Percentiles rank a stretch among this genome's conserved stretches.
These are phyloP conservation scores for Suillus subalutaceus DNA, from an alignment of 768 basidiomycete genomes.

Conservation along the genomic window DNA sequence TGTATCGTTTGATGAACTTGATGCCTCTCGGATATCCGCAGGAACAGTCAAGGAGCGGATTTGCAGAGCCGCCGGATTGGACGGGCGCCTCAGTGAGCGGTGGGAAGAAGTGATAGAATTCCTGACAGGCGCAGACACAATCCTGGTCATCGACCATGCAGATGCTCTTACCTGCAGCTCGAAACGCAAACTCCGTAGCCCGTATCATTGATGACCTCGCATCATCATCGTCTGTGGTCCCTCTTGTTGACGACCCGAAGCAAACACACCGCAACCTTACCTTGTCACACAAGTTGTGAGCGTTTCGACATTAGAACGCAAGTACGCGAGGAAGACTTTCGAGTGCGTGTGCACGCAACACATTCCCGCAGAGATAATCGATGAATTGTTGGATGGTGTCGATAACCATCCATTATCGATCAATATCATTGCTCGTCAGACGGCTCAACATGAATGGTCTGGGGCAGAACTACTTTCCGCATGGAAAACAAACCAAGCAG, in stretches of 20 bases:
- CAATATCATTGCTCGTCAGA: conserved; percentile 6
- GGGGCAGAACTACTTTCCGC: conserved; percentile 2
- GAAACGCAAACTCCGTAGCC: neutral
- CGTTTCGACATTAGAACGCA: neutral
- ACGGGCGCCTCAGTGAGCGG: neutral
- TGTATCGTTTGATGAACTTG: conserved; percentile 5
- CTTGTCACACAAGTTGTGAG: neutral
- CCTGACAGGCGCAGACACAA: neutral
- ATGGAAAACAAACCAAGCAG: neutral
- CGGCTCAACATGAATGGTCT: conserved; percentile 7
- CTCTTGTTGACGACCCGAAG: conserved; percentile 9
- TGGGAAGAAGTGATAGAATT: neutral
- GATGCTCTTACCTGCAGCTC: neutral
- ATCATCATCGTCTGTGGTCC: conserved; percentile 6
- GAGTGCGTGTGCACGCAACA: neutral
- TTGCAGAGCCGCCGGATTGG: neutral
- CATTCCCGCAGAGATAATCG: neutral
- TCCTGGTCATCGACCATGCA: conserved; percentile 10
- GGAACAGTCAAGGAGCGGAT: neutral
- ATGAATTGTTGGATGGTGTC: neutral
- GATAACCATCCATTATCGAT: neutral
- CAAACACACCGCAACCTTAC: neutral
- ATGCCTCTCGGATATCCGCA: neutral
- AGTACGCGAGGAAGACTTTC: conserved; percentile 1
- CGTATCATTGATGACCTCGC: conserved; percentile 4